Evolutionary conservation across 306 rosid species (phyloP).

Genomic region (Lotus japonicus): DNA sequence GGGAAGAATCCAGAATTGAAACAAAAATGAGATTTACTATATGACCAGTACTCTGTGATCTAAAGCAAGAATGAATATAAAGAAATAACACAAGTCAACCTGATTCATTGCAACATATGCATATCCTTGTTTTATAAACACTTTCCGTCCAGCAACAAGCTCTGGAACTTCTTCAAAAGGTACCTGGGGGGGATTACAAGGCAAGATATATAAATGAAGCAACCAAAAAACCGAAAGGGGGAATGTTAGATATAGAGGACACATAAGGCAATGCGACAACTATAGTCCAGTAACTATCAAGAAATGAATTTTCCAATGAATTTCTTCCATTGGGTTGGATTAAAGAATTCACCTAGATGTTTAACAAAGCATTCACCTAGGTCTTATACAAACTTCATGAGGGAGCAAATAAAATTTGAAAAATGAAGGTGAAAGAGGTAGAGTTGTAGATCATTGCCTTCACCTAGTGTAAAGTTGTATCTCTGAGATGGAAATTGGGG

Average conservation of each 20-base stretch:
- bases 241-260: neutral
- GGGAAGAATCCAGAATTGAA: slow-evolving; percentile 17
- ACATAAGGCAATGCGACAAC: neutral
- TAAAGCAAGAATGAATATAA: slow-evolving; percentile 6
- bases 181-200: slow-evolving; percentile 46
- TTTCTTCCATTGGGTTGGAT: no score
- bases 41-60: neutral
- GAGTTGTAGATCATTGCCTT: no score
- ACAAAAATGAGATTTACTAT: neutral
- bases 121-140: slow-evolving; percentile 67
- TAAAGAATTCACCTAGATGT: no score
- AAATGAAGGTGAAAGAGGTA: no score
- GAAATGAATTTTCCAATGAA: no score
- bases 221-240: slow-evolving; percentile 9
- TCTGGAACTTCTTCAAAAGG: slow-evolving; percentile 97
- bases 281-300: neutral
- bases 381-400: no score
- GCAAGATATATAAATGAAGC: neutral
- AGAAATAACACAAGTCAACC: slow-evolving; percentile 39
- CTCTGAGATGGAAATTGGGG: no score
- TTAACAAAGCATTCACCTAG: no score
- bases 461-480: no score
- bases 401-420: no score
- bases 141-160: slow-evolving; percentile 84
- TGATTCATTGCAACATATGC: slow-evolving; percentile 83